Evolutionary conservation across 352 stramenopile species (phyloP).

Genomic region (Thalassiosira mediterranea): DNA sequence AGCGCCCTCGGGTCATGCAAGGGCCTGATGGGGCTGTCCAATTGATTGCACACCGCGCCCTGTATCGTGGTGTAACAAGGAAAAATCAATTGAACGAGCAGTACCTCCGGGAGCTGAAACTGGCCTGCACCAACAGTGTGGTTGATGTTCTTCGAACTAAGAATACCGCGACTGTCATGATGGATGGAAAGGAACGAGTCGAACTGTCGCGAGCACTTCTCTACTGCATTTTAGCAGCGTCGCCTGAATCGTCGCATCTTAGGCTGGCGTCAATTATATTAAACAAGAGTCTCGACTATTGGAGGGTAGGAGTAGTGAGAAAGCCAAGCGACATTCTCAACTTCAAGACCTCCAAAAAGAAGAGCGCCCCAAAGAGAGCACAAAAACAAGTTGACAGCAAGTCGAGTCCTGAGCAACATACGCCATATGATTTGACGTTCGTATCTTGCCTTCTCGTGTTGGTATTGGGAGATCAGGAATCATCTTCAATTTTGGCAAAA

Average conservation of each 20-base stretch:
- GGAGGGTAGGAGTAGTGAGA: too few relatives aligned
- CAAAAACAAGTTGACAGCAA: too few relatives aligned
- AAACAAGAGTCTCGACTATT: background rate
- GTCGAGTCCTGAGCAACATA: too few relatives aligned
- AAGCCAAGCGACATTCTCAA: too few relatives aligned
- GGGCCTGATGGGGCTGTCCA: too few relatives aligned
- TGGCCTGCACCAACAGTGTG: constrained; percentile 10
- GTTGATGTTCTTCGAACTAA: constrained; percentile 5
- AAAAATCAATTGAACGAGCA: background rate
- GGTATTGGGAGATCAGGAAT: background rate
- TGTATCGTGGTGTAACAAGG: too few relatives aligned
- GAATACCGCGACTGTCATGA: constrained; percentile 6
- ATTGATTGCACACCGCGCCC: too few relatives aligned
- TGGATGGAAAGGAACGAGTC: background rate
- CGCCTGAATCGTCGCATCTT: constrained; percentile 30
- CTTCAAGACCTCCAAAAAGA: too few relatives aligned
- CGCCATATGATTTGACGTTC: background rate
- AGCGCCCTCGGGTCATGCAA: too few relatives aligned
- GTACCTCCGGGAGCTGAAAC: constrained; percentile 40
- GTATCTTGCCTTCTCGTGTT: background rate
- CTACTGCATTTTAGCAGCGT: constrained; percentile 20
- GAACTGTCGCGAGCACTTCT: constrained; percentile 13
- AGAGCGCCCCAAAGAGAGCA: too few relatives aligned
- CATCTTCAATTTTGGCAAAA: background rate
- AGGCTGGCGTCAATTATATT: constrained; percentile 12